These are phyloP conservation scores for Gorgonomyces haynaldii DNA, from an alignment of 192 early-diverging fungal species.

Conservation along the genomic window DNA sequence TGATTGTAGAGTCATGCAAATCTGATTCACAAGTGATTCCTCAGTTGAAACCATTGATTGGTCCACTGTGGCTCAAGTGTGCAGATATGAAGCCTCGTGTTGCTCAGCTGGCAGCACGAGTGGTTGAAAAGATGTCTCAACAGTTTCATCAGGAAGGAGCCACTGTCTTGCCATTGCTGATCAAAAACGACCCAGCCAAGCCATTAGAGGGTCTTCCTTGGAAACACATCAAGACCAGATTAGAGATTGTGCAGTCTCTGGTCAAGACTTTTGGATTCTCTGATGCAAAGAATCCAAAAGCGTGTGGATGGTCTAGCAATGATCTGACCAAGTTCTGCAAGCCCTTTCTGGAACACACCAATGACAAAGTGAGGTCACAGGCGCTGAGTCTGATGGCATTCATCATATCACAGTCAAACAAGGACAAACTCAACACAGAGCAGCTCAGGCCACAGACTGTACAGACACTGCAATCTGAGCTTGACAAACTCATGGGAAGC, in stretches of 20 bases:
- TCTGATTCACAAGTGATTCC: neutral
- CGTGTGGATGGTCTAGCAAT: conserved; percentile 11
- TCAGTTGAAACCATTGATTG: neutral
- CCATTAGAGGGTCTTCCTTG: conserved; percentile 23
- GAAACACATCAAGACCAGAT: conserved; percentile 38
- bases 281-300: conserved; percentile 5
- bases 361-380: conserved; percentile 46
- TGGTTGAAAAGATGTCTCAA: conserved; percentile 39
- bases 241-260: conserved; percentile 19
- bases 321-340: conserved; percentile 23
- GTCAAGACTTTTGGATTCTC: conserved; percentile 2
- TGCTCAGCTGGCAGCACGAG: conserved; percentile 25
- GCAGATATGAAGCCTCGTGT: conserved; percentile 48
- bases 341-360: conserved; percentile 47
- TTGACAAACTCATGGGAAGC: conserved; percentile 8
- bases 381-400: conserved; percentile 42
- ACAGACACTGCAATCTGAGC: too few species aligned
- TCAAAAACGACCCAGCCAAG: conserved; percentile 28
- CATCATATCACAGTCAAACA: conserved; percentile 7
- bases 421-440: conserved; percentile 1
- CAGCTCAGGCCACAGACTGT: neutral
- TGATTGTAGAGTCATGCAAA: too few species aligned
- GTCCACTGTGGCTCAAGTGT: too few species aligned
- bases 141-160: conserved; percentile 32
- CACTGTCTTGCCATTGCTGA: conserved; percentile 38